These are phyloP conservation scores for Pseudogymnoascus sp. DNA, from an alignment of 2,329 filamentous ascomycete genomes.

Conservation along the genomic window DNA sequence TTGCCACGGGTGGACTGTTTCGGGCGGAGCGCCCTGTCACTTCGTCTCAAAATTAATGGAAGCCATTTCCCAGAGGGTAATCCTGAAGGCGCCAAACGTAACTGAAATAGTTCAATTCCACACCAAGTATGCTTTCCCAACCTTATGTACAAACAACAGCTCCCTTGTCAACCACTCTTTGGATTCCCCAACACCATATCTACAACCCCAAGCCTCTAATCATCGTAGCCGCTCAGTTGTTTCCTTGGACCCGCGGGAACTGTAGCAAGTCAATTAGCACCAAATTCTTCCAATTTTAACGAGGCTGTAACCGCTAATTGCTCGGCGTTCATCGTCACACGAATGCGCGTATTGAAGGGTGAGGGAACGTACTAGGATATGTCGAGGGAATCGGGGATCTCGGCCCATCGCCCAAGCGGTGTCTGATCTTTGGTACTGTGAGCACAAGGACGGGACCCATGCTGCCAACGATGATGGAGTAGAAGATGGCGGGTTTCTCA, in stretches of 20 bases:
- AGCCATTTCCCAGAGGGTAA: not conserved
- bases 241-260: constrained; percentile 53
- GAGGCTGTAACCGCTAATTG: not conserved
- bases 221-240: constrained; percentile 52
- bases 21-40: not conserved
- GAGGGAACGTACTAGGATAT: constrained; percentile 75
- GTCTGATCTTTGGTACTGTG: constrained; percentile 65
- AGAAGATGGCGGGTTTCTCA: constrained; percentile 88
- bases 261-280: constrained; percentile 28
- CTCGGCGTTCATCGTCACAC: constrained; percentile 10
- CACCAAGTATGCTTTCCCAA: constrained; percentile 6
- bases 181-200: not conserved
- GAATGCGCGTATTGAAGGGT: not conserved
- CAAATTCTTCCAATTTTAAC: not conserved
- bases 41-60: not conserved
- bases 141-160: constrained; percentile 6
- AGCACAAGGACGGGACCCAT: constrained; percentile 64
- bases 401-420: constrained; percentile 64
- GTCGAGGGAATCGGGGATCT: constrained; percentile 71
- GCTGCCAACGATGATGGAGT: constrained; percentile 66
- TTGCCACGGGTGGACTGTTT: not conserved
- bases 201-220: constrained; percentile 26
- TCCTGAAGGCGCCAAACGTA: not conserved
- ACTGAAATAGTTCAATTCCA: constrained; percentile 7
- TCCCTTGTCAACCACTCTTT: constrained; percentile 8